These are phyloP conservation scores for Glycine soja DNA, from an alignment of 306 rosid genomes.

Conservation along the genomic window DNA sequence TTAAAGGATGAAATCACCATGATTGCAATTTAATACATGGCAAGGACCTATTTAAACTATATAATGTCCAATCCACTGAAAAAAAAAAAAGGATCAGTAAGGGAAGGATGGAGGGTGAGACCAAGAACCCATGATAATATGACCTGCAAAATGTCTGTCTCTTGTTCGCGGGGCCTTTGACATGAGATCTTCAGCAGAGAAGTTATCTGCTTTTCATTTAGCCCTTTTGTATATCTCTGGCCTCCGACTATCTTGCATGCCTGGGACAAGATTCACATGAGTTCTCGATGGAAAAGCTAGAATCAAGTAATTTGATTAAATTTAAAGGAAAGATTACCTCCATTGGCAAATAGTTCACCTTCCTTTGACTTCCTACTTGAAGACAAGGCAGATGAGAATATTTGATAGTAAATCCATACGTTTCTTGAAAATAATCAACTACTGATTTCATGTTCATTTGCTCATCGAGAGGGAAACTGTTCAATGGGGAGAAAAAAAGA, in stretches of 20 bases:
- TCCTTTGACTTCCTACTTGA: conserved; percentile 56
- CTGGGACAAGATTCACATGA: conserved; percentile 44
- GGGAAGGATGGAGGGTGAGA: not conserved
- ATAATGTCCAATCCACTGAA: too few relatives aligned
- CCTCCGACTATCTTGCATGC: conserved; percentile 55
- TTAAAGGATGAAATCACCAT: not conserved
- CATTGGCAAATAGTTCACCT: conserved; percentile 57
- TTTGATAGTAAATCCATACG: conserved; percentile 57
- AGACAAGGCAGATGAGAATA: conserved; percentile 57
- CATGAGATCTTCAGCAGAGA: conserved; percentile 53
- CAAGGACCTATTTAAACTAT: not conserved
- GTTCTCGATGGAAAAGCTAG: not conserved
- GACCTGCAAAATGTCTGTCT: conserved; percentile 54
- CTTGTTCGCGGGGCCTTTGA: conserved; percentile 57
- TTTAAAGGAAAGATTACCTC: conserved; percentile 47
- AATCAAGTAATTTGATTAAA: conserved; percentile 17
- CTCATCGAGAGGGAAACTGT: conserved; percentile 65
- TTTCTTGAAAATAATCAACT: conserved; percentile 60
- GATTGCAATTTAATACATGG: not conserved
- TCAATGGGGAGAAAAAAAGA: not conserved
- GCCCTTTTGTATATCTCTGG: conserved; percentile 52
- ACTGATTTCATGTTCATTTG: conserved; percentile 66
- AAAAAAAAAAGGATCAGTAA: too few relatives aligned
- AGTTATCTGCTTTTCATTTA: conserved; percentile 58
- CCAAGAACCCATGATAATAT: conserved; percentile 3